A percentile compares a stretch with the other conserved stretches of the same genome.
phyloP scores from a whole-genome alignment of 2,329 filamentous ascomycete genomes.

The Stemphylium vesicarium region DNA sequence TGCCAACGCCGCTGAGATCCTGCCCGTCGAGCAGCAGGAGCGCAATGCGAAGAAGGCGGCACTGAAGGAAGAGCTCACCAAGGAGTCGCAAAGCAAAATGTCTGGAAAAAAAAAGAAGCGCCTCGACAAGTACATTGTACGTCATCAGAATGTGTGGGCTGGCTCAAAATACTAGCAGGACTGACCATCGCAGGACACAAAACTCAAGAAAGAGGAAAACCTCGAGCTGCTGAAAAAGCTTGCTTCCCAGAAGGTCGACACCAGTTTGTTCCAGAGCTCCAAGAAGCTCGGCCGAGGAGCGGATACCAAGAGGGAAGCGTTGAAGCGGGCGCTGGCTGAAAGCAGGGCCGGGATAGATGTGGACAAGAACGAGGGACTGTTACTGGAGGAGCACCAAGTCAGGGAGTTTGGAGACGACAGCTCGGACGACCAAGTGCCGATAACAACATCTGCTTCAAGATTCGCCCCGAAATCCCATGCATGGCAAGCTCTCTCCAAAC shows the following conservation, averaged over 20 bases:
- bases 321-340: conserved; percentile 69
- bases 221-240: conserved; percentile 83
- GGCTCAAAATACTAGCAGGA: neutral
- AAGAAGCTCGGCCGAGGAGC: conserved; percentile 72
- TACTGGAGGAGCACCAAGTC: conserved; percentile 56
- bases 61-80: conserved; percentile 61
- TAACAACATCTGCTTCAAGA: neutral
- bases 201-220: conserved; percentile 93
- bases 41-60: conserved; percentile 60
- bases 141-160: conserved; percentile 18
- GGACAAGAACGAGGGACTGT: conserved; percentile 59
- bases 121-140: conserved; percentile 70
- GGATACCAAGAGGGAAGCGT: conserved; percentile 73
- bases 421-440: conserved; percentile 32
- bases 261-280: conserved; percentile 78
- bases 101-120: conserved; percentile 71
- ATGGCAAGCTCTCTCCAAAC: conserved; percentile 1
- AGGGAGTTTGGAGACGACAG: conserved; percentile 32
- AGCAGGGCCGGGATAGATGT: conserved; percentile 67
- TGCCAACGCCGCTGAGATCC: conserved; percentile 59
- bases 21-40: conserved; percentile 59
- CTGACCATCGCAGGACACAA: conserved; percentile 68
- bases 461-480: neutral
- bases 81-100: conserved; percentile 61
- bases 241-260: conserved; percentile 79